A percentile compares a stretch with the other conserved stretches of the same genome.
These are phyloP conservation scores for Glonium stellatum DNA, from an alignment of 495 filamentous ascomycete genomes.

Conservation along the genomic window DNA sequence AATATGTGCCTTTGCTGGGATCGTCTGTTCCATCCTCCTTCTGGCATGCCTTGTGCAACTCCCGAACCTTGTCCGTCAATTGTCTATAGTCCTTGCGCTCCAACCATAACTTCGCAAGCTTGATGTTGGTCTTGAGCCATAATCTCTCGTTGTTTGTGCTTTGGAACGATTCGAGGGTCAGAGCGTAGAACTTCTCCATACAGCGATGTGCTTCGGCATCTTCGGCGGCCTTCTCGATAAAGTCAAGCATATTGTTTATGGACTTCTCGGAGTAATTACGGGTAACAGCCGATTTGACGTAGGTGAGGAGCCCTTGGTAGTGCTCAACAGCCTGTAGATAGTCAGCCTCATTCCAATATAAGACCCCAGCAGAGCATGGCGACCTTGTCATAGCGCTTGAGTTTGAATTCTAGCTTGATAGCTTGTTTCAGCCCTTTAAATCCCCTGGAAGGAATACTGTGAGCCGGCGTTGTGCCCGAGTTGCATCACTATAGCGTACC, in stretches of 20 bases:
- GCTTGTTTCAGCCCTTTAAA: constrained; percentile 98
- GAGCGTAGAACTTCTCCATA: constrained; percentile 93
- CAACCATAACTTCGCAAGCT: constrained; percentile 83
- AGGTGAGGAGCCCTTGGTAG: constrained; percentile 90
- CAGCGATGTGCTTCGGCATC: constrained; percentile 69
- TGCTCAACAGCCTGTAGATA: constrained; percentile 78
- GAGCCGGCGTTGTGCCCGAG: neutral
- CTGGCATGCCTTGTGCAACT: constrained; percentile 85
- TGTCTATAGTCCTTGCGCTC: constrained; percentile 82
- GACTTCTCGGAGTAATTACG: constrained; percentile 99
- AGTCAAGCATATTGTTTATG: constrained; percentile 99
- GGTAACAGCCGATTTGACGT: constrained; percentile 93
- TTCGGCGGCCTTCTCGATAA: constrained; percentile 88
- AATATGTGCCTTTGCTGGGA: constrained; percentile 91
- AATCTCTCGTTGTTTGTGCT: constrained; percentile 95
- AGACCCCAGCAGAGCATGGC: constrained; percentile 9
- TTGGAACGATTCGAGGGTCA: constrained; percentile 89
- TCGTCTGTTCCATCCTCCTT: constrained; percentile 85
- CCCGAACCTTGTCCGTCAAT: constrained; percentile 74
- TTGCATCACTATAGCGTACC: constrained; percentile 43
- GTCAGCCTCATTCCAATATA: no score
- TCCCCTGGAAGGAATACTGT: constrained; percentile 47
- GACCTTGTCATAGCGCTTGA: constrained; percentile 78
- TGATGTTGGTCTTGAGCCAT: constrained; percentile 98
- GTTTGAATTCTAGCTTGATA: constrained; percentile 92